phyloP scores from a whole-genome alignment of 2,329 filamentous ascomycete species.

The Waltergamsia citrina region DNA sequence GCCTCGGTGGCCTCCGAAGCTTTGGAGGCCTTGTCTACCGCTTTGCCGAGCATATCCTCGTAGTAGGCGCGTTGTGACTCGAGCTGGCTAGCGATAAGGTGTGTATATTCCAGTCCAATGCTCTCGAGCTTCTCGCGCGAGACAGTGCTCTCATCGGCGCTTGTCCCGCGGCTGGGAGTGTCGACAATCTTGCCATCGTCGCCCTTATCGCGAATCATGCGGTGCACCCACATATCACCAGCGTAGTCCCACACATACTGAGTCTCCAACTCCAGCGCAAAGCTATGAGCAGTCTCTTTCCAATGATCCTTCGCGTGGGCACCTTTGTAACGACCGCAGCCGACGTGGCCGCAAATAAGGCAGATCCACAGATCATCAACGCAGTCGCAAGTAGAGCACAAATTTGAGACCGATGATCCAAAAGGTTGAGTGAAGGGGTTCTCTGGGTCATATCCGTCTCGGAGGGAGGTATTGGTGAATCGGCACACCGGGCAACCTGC shows the following conservation, averaged over 20 bases:
- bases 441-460: slow-evolving; percentile 28
- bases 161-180: slow-evolving; percentile 51
- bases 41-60: slow-evolving; percentile 82
- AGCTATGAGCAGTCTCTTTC: slow-evolving; percentile 81
- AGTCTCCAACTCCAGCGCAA: slow-evolving; percentile 84
- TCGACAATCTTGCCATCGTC: slow-evolving; percentile 91
- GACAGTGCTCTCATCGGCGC: slow-evolving; percentile 55
- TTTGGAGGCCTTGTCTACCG: slow-evolving; percentile 77
- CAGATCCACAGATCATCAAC: slow-evolving; percentile 88
- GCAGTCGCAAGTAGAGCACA: slow-evolving; percentile 75
- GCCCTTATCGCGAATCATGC: slow-evolving; percentile 86
- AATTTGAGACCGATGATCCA: slow-evolving; percentile 50
- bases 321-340: slow-evolving; percentile 88
- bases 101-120: slow-evolving; percentile 90
- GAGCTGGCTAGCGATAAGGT: slow-evolving; percentile 84
- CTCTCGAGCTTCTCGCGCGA: slow-evolving; percentile 60
- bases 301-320: slow-evolving; percentile 92
- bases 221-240: slow-evolving; percentile 90
- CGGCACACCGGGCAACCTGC: slow-evolving; percentile 90
- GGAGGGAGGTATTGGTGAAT: slow-evolving; percentile 54
- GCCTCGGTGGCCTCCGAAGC: slow-evolving; percentile 59
- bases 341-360: slow-evolving; percentile 83
- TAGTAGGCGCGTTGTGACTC: slow-evolving; percentile 92
- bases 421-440: slow-evolving; percentile 47
- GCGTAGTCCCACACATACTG: slow-evolving; percentile 98